These are phyloP conservation scores for Leccinum pellstonianum DNA, from an alignment of 768 basidiomycete genomes.

Conservation along the genomic window DNA sequence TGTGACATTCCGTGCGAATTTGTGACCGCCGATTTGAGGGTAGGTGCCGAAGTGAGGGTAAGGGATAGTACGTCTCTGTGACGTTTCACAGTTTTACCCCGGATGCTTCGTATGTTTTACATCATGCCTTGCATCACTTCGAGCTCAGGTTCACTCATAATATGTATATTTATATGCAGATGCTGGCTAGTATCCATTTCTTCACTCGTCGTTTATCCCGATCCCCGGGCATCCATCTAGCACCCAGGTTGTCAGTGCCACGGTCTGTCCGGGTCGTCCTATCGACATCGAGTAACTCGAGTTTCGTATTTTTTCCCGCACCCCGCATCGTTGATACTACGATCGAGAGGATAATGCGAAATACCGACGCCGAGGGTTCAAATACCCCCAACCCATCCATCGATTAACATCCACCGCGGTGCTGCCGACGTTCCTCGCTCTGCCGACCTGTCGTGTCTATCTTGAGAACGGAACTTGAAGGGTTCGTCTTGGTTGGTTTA, in stretches of 20 bases:
- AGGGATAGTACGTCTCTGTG: too few relatives aligned
- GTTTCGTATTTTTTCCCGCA: neutral
- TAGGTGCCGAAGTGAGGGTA: too few relatives aligned
- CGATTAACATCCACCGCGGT: neutral
- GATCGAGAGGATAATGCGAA: neutral
- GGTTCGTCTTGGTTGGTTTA: neutral
- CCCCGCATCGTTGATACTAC: neutral
- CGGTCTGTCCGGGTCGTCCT: neutral
- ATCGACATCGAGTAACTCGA: neutral
- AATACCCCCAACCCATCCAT: neutral
- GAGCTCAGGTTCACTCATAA: neutral
- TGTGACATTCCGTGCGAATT: too few relatives aligned
- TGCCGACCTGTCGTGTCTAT: slow-evolving; percentile 10
- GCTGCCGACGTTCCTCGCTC: neutral
- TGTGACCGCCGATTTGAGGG: too few relatives aligned
- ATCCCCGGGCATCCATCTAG: neutral
- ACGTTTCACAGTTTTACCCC: too few relatives aligned
- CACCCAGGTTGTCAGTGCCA: neutral
- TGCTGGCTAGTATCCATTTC: neutral
- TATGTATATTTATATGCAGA: neutral
- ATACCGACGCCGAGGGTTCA: neutral
- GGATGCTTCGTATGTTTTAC: too few relatives aligned
- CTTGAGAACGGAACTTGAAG: neutral
- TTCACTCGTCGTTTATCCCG: neutral
- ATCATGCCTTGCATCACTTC: too few relatives aligned